Evolutionary conservation across 345 rosid genomes (phyloP), one percentile per base, ranked within the genome.

Genomic region (Corchorus olitorius): DNA sequence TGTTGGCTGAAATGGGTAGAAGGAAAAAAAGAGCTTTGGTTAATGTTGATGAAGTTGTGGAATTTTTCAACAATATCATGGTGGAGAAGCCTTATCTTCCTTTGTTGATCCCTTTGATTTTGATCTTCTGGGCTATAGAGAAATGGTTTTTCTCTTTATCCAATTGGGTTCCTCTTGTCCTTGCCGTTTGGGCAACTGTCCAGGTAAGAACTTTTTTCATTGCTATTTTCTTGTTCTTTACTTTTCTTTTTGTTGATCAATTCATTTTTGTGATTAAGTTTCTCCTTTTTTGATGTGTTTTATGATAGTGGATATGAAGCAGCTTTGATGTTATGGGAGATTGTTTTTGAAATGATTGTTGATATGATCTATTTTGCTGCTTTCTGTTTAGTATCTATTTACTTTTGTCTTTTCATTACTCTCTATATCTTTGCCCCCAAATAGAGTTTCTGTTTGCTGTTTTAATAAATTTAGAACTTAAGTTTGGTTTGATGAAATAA

Each of bases 81-180:
- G 84, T 61, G 66, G 94, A 91, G 84, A 93, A 87, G 79, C 93
- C 91, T 78, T 85, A 87, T 15, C 62, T 93, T 33, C 82, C 88
- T 5, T 76, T 90, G 46, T 69, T 93, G 68, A 81, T 96, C 75
- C 91, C 94, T 43, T 77, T 92, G 77, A 50, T 93, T 65, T 66
- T 93, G 76, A 74, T 87, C 70, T 81, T 88, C 46, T 93, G 99
- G 99, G 85, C 74, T 39, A 68, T 96, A 49, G 99, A 96, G 90
- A 90, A 89, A 88, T 93, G 98, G 98, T 60, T 93, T 77, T 89
- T 93, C 83, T 77, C 92, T 83, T 81, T 96, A 81, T 96, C 97
- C 80, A 90, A 88, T 52, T 96, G 98, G 99, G 90, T 96, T 80
- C 98, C 93, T 74, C 90, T 96, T 75, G 86, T 84, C 61, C 86